These are phyloP conservation scores for Aspergillus aculeatus DNA, from an alignment of 2,329 filamentous ascomycete genomes.

Conservation along the genomic window DNA sequence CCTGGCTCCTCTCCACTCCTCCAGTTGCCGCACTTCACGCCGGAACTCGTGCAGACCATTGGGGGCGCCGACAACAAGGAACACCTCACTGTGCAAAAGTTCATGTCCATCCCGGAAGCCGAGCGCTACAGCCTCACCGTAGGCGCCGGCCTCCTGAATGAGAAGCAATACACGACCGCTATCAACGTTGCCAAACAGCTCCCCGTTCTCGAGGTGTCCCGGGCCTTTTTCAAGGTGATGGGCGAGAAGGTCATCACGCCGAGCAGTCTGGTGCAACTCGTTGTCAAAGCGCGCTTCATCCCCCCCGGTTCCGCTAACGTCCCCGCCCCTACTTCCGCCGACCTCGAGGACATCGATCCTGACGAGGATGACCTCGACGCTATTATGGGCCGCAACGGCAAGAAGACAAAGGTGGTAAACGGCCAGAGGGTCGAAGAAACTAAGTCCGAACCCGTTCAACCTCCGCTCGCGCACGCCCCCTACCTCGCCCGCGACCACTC, in stretches of 20 bases:
- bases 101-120: slow-evolving; percentile 78
- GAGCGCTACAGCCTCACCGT: slow-evolving; percentile 71
- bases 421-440: slow-evolving; percentile 52
- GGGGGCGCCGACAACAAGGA: slow-evolving; percentile 64
- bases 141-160: slow-evolving; percentile 67
- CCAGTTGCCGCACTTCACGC: slow-evolving; percentile 84
- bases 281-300: slow-evolving; percentile 91
- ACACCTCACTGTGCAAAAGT: slow-evolving; percentile 78
- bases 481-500: slow-evolving; percentile 87
- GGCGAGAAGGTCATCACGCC: slow-evolving; percentile 92
- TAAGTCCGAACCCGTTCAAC: slow-evolving; percentile 65
- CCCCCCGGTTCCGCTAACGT: slow-evolving; percentile 77
- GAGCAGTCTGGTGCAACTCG: slow-evolving; percentile 85
- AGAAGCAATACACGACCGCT: slow-evolving; percentile 73
- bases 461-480: slow-evolving; percentile 85
- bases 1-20: slow-evolving; percentile 83
- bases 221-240: slow-evolving; percentile 97
- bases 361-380: slow-evolving; percentile 90
- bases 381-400: slow-evolving; percentile 72
- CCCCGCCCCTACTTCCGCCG: slow-evolving; percentile 70
- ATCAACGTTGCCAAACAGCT: slow-evolving; percentile 78
- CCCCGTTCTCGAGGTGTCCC: slow-evolving; percentile 78
- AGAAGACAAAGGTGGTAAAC: slow-evolving; percentile 59
- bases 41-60: slow-evolving; percentile 50
- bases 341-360: slow-evolving; percentile 87